Base-by-base conservation (phyloP, 345 rosid genomes). In the Punica granatum region DNA sequence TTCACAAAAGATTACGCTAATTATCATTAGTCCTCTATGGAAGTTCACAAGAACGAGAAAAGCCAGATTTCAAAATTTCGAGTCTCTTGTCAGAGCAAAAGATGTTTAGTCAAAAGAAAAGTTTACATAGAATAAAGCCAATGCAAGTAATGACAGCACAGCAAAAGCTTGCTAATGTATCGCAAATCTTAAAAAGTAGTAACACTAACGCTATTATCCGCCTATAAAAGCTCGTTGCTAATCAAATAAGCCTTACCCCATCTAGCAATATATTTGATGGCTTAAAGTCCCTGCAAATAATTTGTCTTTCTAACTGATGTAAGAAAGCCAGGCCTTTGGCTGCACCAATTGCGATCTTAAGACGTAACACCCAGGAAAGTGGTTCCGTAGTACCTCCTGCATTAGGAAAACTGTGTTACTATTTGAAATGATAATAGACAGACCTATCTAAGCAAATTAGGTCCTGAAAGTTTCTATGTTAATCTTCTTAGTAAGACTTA, bases 231-330 rank as follows among this genome's bases (percentile, higher is more conserved):
- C 15, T 14, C 31, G 10, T 36, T 1, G 28, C 16, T 19, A 59
- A 41, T 23, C 56, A 2, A 10, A 18, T 15, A 65, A 64, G 30
- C 36, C 32, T 61, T 66, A 72, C 75, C 53, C 30, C 64, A 37
- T 72, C 75, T 35, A 72, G 67, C 43, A 72, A 35, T 60, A 72
- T 67, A 37, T 72, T 72, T 5, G 75, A 72, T 60, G 75, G 19
- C 67, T 72, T 72, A n/a, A 72, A 62, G 53, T 72, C 75, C 37
- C 75, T 61, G 70, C 70, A 72, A 35, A 72, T 72, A 9, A 72
- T 67, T 41, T n/a, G 67, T 0, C n/a, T 67, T 18, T 72, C 66
- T 30, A 61, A 32, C 37, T 41, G 61, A 49, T 72, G 75, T 46
- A 72, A 10, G 70, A 67, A 72, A 0, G 63, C 71, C 10, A 72